Evolutionary conservation across 2,329 filamentous ascomycete genomes (phyloP), one percentile per base, ranked within the genome.

Genomic region (Fusarium tjaetaba): DNA sequence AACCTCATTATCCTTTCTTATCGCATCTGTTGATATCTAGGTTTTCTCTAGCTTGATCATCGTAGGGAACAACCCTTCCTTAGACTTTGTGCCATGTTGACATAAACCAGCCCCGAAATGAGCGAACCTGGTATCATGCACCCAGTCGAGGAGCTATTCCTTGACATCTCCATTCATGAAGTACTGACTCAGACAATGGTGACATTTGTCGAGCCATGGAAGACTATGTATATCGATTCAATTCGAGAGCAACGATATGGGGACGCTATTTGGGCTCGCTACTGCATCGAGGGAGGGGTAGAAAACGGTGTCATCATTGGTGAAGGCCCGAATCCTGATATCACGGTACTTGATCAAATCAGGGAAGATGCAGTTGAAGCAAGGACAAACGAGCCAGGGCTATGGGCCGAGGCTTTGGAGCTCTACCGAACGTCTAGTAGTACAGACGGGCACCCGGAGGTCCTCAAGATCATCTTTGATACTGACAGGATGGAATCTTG

Each of bases 191-290:
- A 39, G 32, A 60, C 34, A 38, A 53, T 53, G 51, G 34, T 53
- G 14, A n/a, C 51, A 1, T 53, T 39, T 39, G 43, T 60, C 10
- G 57, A 60, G n/a, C 57, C 57, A 30, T 52, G 43, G 57, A 39
- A 24, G 22, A 52, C 26, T 1, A 32, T 39, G 2, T 60, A 52
- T 14, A 13, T 60, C 9, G 26, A 60, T 13, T 60, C 43, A 8
- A 60, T 60, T 11, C 57, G 10, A 7, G 43, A 60, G 34, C 16
- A 41, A 6, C 18, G 57, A 51, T 60, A 52, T 5, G 57, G 57
- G 1, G 57, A 60, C 11, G 57, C 43, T 2, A 41, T 60, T 5
- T 60, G 57, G 57, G 57, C 57, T 7, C 43, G 57, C 7, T 38
- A 28, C 26, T 32, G 32, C 22, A 60, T 60, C 8, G 34, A 51